Percentiles rank a stretch among this genome's conserved stretches.
These are phyloP conservation scores for Cladophialophora yegresii DNA, from an alignment of 2,329 filamentous ascomycete species.

Conservation along the genomic window DNA sequence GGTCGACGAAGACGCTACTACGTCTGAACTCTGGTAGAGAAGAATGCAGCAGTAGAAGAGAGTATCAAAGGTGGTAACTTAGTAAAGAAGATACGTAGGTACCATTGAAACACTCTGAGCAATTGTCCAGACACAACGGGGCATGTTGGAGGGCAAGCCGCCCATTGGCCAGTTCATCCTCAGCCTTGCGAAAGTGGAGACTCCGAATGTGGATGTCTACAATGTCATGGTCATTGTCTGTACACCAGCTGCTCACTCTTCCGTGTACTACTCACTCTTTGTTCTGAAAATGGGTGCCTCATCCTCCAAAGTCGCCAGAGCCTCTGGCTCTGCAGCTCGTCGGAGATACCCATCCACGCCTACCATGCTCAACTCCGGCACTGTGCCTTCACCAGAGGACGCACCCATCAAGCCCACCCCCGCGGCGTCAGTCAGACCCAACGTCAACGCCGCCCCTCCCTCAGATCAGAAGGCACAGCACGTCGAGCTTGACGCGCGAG, in stretches of 20 bases:
- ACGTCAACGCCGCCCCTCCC: slow-evolving; percentile 24
- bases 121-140: not conserved
- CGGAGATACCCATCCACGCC: slow-evolving; percentile 35
- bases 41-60: not conserved
- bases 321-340: slow-evolving; percentile 31
- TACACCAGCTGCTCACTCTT: not conserved
- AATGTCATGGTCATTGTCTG: not conserved
- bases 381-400: slow-evolving; percentile 23
- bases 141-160: not conserved
- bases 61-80: not conserved
- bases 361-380: slow-evolving; percentile 27
- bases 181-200: slow-evolving; percentile 15
- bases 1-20: not conserved
- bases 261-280: not conserved
- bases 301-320: slow-evolving; percentile 34
- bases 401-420: slow-evolving; percentile 18
- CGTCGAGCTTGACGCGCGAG: slow-evolving; percentile 62
- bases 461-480: slow-evolving; percentile 21
- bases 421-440: slow-evolving; percentile 32
- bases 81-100: not conserved
- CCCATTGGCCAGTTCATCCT: slow-evolving; percentile 4
- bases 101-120: slow-evolving; percentile 1
- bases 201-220: not conserved
- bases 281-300: slow-evolving; percentile 31
- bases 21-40: not conserved